Evolutionary conservation across 192 early-diverging fungal species (phyloP).

Genomic region (Gamsiella multidivaricata): DNA sequence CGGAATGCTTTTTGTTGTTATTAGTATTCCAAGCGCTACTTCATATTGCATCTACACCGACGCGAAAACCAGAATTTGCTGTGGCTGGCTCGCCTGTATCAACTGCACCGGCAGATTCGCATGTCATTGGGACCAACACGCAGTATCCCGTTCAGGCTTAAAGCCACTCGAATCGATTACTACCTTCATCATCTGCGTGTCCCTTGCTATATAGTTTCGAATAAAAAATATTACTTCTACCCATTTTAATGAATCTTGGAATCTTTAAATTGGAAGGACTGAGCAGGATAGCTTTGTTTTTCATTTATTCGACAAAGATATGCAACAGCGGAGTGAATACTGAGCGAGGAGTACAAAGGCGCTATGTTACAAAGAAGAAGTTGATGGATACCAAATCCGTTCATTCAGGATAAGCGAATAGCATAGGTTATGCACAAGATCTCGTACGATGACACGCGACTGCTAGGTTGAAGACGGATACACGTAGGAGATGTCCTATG

Average conservation of each 20-base stretch:
- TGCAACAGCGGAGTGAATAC: too few relatives aligned
- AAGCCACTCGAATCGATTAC: background rate
- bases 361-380: background rate
- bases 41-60: slow-evolving; percentile 41
- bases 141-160: background rate
- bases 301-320: too few relatives aligned
- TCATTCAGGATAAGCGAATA: background rate
- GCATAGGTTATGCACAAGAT: background rate
- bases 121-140: background rate
- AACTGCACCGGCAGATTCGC: background rate
- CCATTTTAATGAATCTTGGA: too few relatives aligned
- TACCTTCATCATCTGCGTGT: background rate
- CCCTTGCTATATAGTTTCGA: background rate
- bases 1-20: background rate
- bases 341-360: background rate
- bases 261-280: too few relatives aligned
- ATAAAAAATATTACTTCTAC: too few relatives aligned
- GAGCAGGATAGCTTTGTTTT: too few relatives aligned
- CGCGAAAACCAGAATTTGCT: slow-evolving; percentile 18
- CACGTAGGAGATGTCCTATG: too few relatives aligned
- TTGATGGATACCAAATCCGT: background rate
- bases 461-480: too few relatives aligned
- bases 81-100: slow-evolving; percentile 10
- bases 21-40: slow-evolving; percentile 45
- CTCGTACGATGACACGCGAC: too few relatives aligned